These are phyloP conservation scores for Alternaria postmessia DNA, from an alignment of 2,329 filamentous ascomycete genomes.

Conservation along the genomic window DNA sequence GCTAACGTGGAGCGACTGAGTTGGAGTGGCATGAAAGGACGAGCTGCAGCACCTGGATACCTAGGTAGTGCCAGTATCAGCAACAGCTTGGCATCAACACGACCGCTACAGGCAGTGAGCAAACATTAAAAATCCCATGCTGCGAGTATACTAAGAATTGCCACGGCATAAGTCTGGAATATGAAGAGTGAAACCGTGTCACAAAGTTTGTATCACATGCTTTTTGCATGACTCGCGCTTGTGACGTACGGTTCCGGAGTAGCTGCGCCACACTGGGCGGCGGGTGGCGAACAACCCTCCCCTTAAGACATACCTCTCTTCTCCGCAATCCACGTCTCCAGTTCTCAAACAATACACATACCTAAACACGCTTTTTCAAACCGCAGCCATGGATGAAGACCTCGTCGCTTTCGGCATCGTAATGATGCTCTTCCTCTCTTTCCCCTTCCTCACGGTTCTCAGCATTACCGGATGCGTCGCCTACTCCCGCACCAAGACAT, in stretches of 20 bases:
- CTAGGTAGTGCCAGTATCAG: no score
- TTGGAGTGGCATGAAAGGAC: neutral
- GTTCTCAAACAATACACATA: neutral
- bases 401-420: constrained; percentile 35
- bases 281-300: constrained; percentile 10
- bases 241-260: constrained; percentile 3
- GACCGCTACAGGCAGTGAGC: neutral
- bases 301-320: neutral
- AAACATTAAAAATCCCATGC: no score
- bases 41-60: no score
- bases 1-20: neutral
- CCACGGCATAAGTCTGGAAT: neutral
- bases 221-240: constrained; percentile 1
- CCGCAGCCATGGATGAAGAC: constrained; percentile 38
- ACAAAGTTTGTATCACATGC: neutral
- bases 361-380: neutral
- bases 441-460: constrained; percentile 34
- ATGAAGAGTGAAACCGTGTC: constrained; percentile 1
- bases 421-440: constrained; percentile 35
- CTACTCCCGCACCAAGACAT: constrained; percentile 43
- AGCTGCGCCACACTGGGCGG: constrained; percentile 13
- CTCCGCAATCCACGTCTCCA: neutral
- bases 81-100: neutral
- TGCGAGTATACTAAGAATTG: neutral
- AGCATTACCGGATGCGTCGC: constrained; percentile 35